phyloP scores from a whole-genome alignment of 345 rosid genomes.

The Corchorus olitorius region DNA sequence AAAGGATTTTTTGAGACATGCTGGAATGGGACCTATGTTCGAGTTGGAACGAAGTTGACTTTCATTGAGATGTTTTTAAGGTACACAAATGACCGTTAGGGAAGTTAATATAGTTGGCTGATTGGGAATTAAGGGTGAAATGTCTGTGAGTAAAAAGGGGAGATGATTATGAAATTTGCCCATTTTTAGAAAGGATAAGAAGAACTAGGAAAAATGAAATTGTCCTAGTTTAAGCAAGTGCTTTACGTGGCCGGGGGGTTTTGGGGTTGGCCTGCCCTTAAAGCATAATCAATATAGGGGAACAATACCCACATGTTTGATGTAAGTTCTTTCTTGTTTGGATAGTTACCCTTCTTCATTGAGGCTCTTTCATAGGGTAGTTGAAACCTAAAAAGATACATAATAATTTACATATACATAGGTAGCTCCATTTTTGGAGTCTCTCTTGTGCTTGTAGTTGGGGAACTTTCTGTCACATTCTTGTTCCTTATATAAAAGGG shows the following conservation, averaged over 20 bases:
- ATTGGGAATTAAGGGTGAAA: constrained; percentile 42
- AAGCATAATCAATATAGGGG: constrained; percentile 46
- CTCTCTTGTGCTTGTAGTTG: not conserved
- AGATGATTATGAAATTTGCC: not conserved
- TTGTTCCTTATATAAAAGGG: not conserved
- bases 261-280: constrained; percentile 48
- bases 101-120: constrained; percentile 31
- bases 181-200: constrained; percentile 2
- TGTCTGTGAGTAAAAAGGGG: constrained; percentile 16
- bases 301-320: constrained; percentile 16
- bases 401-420: not conserved
- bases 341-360: constrained; percentile 3
- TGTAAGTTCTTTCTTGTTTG: constrained; percentile 4
- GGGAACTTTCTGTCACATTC: not conserved
- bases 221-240: constrained; percentile 19
- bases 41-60: constrained; percentile 40
- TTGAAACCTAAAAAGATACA: not conserved
- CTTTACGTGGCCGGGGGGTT: constrained; percentile 48
- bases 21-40: constrained; percentile 21
- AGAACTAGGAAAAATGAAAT: not conserved
- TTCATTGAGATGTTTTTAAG: constrained; percentile 16
- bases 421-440: not conserved
- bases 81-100: constrained; percentile 28
- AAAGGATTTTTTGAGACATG: constrained; percentile 15
- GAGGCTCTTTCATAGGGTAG: not conserved